A percentile compares a stretch with the other conserved stretches of the same genome.
phyloP scores from a whole-genome alignment of 2,329 filamentous ascomycete genomes.

The Trichophyton rubrum region DNA sequence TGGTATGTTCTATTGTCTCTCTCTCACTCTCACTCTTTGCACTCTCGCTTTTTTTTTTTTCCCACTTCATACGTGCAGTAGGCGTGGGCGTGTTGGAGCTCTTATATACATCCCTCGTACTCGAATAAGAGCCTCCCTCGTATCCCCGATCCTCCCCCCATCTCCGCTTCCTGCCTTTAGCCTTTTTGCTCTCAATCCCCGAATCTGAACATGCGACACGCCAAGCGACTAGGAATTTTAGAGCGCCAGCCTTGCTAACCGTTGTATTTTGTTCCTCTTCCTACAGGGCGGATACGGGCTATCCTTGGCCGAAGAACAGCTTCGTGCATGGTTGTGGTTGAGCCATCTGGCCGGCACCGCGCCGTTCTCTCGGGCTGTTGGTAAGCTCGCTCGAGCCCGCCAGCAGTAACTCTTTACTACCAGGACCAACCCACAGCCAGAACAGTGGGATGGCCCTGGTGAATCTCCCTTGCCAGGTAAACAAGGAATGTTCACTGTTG shows the following conservation, averaged over 20 bases:
- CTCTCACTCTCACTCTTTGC: neutral
- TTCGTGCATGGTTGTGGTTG: constrained; percentile 45
- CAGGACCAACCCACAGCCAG: neutral
- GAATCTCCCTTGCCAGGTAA: neutral
- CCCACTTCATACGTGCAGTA: too few species aligned
- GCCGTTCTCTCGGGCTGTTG: neutral
- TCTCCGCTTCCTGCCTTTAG: neutral
- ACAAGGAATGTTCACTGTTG: too few species aligned
- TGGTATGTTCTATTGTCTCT: constrained; percentile 36
- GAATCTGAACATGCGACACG: neutral
- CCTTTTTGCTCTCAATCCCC: neutral
- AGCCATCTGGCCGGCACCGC: neutral
- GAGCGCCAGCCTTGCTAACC: neutral
- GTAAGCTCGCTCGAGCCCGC: neutral
- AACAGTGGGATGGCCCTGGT: neutral
- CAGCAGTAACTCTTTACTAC: neutral
- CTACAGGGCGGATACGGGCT: constrained; percentile 38
- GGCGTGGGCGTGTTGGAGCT: neutral
- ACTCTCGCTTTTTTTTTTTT: too few species aligned
- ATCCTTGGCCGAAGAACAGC: constrained; percentile 49
- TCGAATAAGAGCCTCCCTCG: neutral
- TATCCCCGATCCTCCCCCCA: neutral
- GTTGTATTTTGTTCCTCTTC: neutral
- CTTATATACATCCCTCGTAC: neutral
- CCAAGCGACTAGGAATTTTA: neutral